Percentiles rank a stretch among this genome's conserved stretches.
Conservation (phyloP, 495 filamentous ascomycete genomes). For the Annulohypoxylon maeteangense region DNA sequence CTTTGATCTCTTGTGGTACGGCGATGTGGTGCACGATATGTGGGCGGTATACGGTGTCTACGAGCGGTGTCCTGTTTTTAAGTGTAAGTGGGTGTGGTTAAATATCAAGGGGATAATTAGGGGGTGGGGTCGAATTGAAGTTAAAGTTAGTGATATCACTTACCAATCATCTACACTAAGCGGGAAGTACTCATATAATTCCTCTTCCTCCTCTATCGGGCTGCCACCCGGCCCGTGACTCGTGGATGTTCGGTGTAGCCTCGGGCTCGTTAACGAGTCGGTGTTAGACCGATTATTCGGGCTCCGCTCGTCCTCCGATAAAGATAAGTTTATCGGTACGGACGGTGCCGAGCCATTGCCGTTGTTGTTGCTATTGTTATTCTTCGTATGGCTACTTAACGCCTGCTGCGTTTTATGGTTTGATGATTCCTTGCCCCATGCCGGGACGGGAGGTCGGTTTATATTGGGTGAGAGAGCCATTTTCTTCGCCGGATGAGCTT, state of each 20-base stretch:
- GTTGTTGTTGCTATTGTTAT: conserved; percentile 32
- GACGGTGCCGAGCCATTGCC: conserved; percentile 31
- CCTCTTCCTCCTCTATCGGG: conserved; percentile 79
- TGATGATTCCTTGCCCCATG: conserved; percentile 46
- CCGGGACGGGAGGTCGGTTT: conserved; percentile 50
- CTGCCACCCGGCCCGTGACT: conserved; percentile 48
- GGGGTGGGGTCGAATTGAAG: neutral
- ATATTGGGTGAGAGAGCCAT: conserved; percentile 51
- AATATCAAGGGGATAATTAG: neutral
- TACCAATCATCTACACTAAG: conserved; percentile 87
- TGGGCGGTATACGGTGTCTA: conserved; percentile 91
- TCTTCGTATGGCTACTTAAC: conserved; percentile 40
- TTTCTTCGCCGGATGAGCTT: conserved; percentile 50
- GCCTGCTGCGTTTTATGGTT: conserved; percentile 28
- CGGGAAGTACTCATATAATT: conserved; percentile 92
- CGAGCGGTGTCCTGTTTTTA: conserved; percentile 73
- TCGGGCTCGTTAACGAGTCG: conserved; percentile 54
- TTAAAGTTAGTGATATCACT: conserved; percentile 17
- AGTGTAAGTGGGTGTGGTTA: neutral
- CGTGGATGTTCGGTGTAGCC: conserved; percentile 50
- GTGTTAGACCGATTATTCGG: conserved; percentile 55
- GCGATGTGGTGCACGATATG: conserved; percentile 92
- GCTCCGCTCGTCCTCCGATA: conserved; percentile 77
- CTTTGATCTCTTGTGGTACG: conserved; percentile 78
- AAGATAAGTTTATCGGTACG: conserved; percentile 75